phyloP scores from a whole-genome alignment of 495 filamentous ascomycete genomes.

The Sordaria brevicollis region DNA sequence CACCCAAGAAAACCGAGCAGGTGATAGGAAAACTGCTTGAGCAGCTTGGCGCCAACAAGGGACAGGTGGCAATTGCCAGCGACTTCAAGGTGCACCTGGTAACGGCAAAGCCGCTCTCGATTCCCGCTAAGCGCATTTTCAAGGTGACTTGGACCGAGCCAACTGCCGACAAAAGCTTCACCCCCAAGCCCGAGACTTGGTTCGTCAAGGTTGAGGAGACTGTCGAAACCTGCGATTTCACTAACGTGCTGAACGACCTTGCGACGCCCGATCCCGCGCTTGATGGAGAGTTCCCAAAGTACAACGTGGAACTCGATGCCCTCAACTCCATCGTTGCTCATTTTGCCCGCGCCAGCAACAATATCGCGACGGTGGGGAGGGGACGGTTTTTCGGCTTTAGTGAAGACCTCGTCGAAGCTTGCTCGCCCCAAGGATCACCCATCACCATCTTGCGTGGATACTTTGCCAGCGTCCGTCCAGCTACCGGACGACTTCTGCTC shows the following conservation, averaged over 20 bases:
- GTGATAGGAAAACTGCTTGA: constrained; percentile 30
- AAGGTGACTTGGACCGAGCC: constrained; percentile 35
- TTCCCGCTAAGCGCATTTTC: constrained; percentile 22
- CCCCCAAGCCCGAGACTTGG: constrained; percentile 19
- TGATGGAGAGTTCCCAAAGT: constrained; percentile 30
- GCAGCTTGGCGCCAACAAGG: constrained; percentile 14
- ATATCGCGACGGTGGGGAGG: constrained; percentile 23
- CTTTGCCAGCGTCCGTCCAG: constrained; percentile 56
- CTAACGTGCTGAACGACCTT: constrained; percentile 43
- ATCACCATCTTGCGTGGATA: constrained; percentile 50
- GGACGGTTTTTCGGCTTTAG: constrained; percentile 35
- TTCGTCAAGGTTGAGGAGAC: constrained; percentile 33
- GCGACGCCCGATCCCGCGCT: constrained; percentile 32
- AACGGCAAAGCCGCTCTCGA: constrained; percentile 24
- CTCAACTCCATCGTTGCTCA: constrained; percentile 39
- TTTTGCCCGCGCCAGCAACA: constrained; percentile 22
- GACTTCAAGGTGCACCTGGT: constrained; percentile 49
- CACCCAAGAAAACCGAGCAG: constrained; percentile 40
- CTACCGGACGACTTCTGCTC: constrained; percentile 52
- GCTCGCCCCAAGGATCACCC: constrained; percentile 22
- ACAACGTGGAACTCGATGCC: constrained; percentile 32
- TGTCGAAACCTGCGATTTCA: constrained; percentile 29
- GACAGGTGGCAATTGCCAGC: constrained; percentile 32
- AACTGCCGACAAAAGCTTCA: constrained; percentile 19
- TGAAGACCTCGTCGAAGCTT: constrained; percentile 2